Evolutionary conservation across 176 grass and related monocot genomes (phyloP), one percentile per base, ranked within the genome.

Genomic region (Themeda triandra): DNA sequence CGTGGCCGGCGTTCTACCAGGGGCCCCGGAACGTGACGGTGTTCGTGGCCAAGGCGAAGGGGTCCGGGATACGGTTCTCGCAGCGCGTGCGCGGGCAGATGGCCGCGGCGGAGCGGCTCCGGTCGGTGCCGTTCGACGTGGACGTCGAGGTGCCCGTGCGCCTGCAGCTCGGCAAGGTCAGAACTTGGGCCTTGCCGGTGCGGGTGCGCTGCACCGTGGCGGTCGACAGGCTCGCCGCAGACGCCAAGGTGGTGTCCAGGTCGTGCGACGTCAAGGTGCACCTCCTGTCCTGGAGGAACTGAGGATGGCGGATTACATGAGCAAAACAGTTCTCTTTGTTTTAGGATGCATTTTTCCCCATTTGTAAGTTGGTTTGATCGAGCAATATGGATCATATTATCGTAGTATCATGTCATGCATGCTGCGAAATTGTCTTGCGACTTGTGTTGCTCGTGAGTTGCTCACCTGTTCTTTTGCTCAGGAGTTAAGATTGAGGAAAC

Each of bases 1-100:
- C 15, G 56, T 95, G 93, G 93, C 96, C 87, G 13, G 48, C 68
- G 27, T 90, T 95, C 74, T 71, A 85, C 86, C 93, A 95, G 80
- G 85, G 36, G 8, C 72, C 56, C 6, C n/a, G 68, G 4, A 98
- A 98, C 63, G 75, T 87, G 84, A 95, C 91, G 67, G 74, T 80
- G 83, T 63, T 98, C 17, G 60, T 83, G 39, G 80, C 56, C n/a
- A 63, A 13, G 11, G 81, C 83, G 15, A 92, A 40, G 80, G 96
- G 91, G 10, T 15, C 83, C 0, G 91, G 91, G 25, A 63, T 98
- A 45, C 65, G 80, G 10, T 65, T 98, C 33, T 87, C 91, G 7
- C 49, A 62, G 66, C 2, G 79, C 62, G 65, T 78, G 87, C 80
- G 73, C 11, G 71, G 77, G 28, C 53, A 87, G 44, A 80, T 95